A percentile compares a stretch with the other conserved stretches of the same genome.
phyloP scores from a whole-genome alignment of 1,284 basidiomycete species.

The Ganoderma meredithae region DNA sequence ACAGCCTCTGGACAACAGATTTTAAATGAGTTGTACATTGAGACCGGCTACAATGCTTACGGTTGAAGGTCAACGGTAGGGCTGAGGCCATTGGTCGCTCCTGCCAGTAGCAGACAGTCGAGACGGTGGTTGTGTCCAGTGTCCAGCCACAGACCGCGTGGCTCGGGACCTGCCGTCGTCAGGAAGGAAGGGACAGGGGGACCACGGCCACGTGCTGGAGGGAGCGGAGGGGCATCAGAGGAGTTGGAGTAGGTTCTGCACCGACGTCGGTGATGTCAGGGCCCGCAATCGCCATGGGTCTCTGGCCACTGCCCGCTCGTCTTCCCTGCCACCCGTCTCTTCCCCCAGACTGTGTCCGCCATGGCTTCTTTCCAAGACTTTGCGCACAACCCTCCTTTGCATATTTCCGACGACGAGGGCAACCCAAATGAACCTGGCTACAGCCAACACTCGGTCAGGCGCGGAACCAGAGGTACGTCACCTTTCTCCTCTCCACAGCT shows the following conservation, averaged over 20 bases:
- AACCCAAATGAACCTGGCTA: conserved; percentile 31
- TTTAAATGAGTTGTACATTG: not conserved
- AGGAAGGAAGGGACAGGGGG: not conserved
- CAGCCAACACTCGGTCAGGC: conserved; percentile 46
- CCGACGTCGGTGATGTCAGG: conserved; percentile 29
- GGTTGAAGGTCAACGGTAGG: conserved; percentile 44
- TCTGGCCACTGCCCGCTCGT: not conserved
- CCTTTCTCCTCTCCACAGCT: not conserved
- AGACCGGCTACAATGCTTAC: conserved; percentile 32
- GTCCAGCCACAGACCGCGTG: not conserved
- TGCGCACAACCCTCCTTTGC: conserved; percentile 15
- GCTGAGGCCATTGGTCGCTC: conserved; percentile 28
- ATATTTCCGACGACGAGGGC: conserved; percentile 37
- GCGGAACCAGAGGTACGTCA: conserved; percentile 71
- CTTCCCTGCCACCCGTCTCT: conserved; percentile 12
- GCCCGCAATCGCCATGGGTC: not conserved
- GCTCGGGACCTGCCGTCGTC: not conserved
- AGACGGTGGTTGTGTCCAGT: too few relatives aligned
- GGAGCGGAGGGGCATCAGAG: not conserved
- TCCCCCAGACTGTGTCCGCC: not conserved
- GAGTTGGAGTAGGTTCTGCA: conserved; percentile 15
- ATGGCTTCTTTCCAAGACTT: conserved; percentile 26
- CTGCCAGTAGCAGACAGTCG: too few relatives aligned
- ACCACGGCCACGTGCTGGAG: conserved; percentile 26
- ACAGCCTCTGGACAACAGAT: conserved; percentile 56